These are phyloP conservation scores for Domatiomyces globalis DNA, from an alignment of 2,329 filamentous ascomycete species.

Conservation along the genomic window DNA sequence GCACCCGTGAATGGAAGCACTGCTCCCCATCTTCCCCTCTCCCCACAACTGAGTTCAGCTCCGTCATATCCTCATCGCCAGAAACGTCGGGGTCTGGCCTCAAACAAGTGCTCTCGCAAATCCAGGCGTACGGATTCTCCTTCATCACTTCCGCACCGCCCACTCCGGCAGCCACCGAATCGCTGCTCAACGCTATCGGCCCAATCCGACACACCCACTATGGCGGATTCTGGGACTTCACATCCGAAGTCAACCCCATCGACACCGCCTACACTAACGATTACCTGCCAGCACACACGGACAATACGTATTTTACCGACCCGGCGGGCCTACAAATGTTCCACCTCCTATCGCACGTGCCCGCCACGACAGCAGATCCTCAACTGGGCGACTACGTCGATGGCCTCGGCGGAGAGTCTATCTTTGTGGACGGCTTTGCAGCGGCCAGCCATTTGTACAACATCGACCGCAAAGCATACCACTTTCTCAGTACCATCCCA, in stretches of 20 bases:
- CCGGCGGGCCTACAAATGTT: constrained; percentile 85
- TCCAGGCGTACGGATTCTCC: constrained; percentile 13
- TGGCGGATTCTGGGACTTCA: constrained; percentile 77
- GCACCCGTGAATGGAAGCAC: constrained; percentile 8
- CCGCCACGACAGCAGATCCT: constrained; percentile 14
- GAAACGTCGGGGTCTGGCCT: constrained; percentile 40
- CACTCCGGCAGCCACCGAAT: constrained; percentile 52
- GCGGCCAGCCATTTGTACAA: constrained; percentile 48
- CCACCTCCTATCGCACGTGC: constrained; percentile 70
- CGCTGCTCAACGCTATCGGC: constrained; percentile 64
- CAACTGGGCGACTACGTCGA: constrained; percentile 28
- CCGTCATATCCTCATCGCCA: neutral
- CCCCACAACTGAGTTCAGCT: constrained; percentile 32
- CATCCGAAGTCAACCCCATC: constrained; percentile 70
- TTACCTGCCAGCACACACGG: constrained; percentile 71
- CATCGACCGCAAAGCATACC: constrained; percentile 43
- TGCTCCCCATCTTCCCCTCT: constrained; percentile 5
- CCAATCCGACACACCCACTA: constrained; percentile 89
- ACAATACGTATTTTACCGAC: constrained; percentile 92
- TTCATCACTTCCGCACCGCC: constrained; percentile 14
- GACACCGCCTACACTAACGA: constrained; percentile 87
- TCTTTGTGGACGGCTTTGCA: constrained; percentile 76
- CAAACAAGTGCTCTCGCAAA: constrained; percentile 9
- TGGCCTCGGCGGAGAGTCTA: constrained; percentile 53
- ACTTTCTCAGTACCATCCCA: constrained; percentile 40